Evolutionary conservation across 768 basidiomycete species (phyloP), one percentile per base, ranked within the genome.

Genomic region (Multifurca ochricompacta): DNA sequence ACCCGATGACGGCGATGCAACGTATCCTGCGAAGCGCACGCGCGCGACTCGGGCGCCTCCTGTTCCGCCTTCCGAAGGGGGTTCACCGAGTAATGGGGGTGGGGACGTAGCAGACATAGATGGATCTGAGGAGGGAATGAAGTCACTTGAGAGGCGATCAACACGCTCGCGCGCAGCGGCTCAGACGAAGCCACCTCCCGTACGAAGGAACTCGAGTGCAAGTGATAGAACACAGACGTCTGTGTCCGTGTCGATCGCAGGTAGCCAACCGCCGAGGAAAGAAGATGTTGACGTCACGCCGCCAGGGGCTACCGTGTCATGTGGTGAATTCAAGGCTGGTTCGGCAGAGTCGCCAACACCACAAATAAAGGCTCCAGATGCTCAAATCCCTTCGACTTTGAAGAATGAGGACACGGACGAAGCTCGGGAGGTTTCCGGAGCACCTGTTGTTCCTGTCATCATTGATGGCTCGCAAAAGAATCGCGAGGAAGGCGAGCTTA

Each of bases 1-100:
- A 40, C 41, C 54, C n/a, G 60, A 61, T 49, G 60, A 61, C 5
- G 58, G 50, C 25, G 60, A 61, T 41, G 60, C 49, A 21, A 61
- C 60, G 14, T 61, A 59, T 42, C 60, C 60, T 19, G 60, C 60
- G 10, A 61, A 61, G 51, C 60, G 60, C 23, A 61, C 60, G 16
- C 60, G 60, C 28, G 59, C 46, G 5, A 50, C 43, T 48, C 58
- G 58, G 5, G 58, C 51, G 6, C 49, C 54, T 28, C 21, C 37
- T 8, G 40, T 51, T 21, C 37, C 25, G 2, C 35, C 58, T 6
- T 59, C 58, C 11, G 58, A 59, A 3, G 53, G 35, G 27, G 60
- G 47, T 28, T 61, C 60, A 32, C 58, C 44, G 6, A 42, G 58
- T 13, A 56, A 55, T 31, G 60, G 55, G 1, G 58, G 48, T 4